phyloP scores from a whole-genome alignment of 2,329 filamentous ascomycete species.

The Achaetomium macrosporum region DNA sequence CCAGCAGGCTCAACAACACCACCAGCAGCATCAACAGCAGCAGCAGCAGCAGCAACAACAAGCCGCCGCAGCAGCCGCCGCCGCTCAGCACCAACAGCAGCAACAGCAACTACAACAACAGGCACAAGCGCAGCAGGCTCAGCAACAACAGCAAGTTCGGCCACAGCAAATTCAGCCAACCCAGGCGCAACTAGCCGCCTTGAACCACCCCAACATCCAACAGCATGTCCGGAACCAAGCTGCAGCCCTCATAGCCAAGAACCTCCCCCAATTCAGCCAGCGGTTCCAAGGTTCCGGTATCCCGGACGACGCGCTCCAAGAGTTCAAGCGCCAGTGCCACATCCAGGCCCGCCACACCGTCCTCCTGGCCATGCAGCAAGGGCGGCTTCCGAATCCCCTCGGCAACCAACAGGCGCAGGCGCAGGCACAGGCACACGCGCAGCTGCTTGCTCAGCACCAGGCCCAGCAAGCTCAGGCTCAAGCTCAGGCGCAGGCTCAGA shows the following conservation, averaged over 20 bases:
- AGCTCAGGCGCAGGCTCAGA: slow-evolving; percentile 4
- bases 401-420: not conserved
- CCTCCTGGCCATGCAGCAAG: slow-evolving; percentile 25
- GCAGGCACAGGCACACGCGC: not conserved
- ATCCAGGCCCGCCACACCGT: slow-evolving; percentile 35
- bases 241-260: slow-evolving; percentile 33
- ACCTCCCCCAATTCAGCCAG: slow-evolving; percentile 31
- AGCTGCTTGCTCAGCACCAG: not conserved
- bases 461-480: not conserved
- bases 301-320: slow-evolving; percentile 40
- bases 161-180: slow-evolving; percentile 23
- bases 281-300: slow-evolving; percentile 39
- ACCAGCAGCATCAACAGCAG: slow-evolving; percentile 8
- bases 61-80: slow-evolving; percentile 21
- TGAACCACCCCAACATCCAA: slow-evolving; percentile 10
- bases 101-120: slow-evolving; percentile 23
- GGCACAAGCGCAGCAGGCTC: slow-evolving; percentile 21
- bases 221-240: slow-evolving; percentile 18
- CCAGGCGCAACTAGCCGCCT: not conserved
- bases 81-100: slow-evolving; percentile 25
- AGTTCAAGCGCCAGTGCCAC: slow-evolving; percentile 40
- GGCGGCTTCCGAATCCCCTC: not conserved
- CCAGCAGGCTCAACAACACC: slow-evolving; percentile 24
- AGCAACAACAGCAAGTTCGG: slow-evolving; percentile 25
- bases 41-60: slow-evolving; percentile 22